Conservation (phyloP, 805 yeast genomes). For the Pichia thaimueangensis region DNA sequence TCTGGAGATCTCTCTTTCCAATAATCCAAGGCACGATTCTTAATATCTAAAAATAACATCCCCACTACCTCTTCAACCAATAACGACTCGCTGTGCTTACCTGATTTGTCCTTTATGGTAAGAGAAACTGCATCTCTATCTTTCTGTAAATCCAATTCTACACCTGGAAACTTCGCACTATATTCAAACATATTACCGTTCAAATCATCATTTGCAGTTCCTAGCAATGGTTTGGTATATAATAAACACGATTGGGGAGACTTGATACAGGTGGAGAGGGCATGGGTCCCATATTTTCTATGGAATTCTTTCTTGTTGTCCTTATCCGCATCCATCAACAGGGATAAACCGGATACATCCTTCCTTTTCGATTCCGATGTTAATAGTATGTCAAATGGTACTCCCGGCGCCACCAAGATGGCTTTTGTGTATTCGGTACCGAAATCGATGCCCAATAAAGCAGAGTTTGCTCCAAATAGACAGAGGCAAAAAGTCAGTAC, state of each 20-base stretch:
- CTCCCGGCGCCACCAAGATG: conserved; percentile 83
- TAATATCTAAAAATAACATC: conserved; percentile 68
- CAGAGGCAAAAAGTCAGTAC: background rate
- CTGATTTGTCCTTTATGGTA: conserved; percentile 25
- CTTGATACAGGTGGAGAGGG: conserved; percentile 61
- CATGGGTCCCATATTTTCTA: conserved; percentile 74
- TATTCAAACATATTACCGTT: conserved; percentile 42
- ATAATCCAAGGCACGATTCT: conserved; percentile 54
- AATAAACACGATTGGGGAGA: conserved; percentile 66
- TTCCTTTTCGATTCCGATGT: conserved; percentile 91
- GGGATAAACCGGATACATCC: conserved; percentile 72
- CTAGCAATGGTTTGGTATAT: conserved; percentile 66
- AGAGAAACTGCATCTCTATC: conserved; percentile 53
- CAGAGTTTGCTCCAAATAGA: conserved; percentile 31
- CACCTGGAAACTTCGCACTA: conserved; percentile 53
- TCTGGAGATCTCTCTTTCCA: conserved; percentile 49
- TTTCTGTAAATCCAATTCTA: conserved; percentile 34
- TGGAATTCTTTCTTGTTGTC: conserved; percentile 44
- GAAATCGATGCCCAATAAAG: conserved; percentile 81
- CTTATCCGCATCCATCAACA: conserved; percentile 23
- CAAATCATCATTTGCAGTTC: conserved; percentile 49
- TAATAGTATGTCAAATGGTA: conserved; percentile 79
- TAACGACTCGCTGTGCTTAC: conserved; percentile 24
- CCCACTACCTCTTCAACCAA: conserved; percentile 75
- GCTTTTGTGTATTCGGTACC: conserved; percentile 88